Conservation (phyloP, 495 filamentous ascomycete genomes). For the Cercophora samala region DNA sequence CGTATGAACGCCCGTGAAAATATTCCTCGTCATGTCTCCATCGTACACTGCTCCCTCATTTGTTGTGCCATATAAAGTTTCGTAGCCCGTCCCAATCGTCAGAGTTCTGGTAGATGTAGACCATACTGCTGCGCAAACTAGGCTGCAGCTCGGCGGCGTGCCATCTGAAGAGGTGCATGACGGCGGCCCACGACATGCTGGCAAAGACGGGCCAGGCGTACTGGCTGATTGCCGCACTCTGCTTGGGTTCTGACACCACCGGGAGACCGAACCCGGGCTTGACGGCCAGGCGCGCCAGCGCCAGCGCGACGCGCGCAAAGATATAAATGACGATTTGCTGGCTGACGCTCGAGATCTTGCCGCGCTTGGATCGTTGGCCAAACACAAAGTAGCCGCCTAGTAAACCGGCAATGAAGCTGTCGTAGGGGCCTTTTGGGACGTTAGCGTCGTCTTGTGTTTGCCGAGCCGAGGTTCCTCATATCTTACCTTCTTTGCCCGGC, state of each 20-base stretch:
- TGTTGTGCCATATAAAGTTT: slow-evolving; percentile 80
- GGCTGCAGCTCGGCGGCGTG: slow-evolving; percentile 84
- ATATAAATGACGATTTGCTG: slow-evolving; percentile 99
- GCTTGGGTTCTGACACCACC: slow-evolving; percentile 38
- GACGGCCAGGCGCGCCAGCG: slow-evolving; percentile 75
- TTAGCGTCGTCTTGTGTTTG: neutral
- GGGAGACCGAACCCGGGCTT: slow-evolving; percentile 54
- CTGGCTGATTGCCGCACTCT: slow-evolving; percentile 50
- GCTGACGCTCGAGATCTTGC: slow-evolving; percentile 74
- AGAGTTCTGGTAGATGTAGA: slow-evolving; percentile 85
- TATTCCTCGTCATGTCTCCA: neutral
- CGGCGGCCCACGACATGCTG: slow-evolving; percentile 77
- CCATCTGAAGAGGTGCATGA: slow-evolving; percentile 95
- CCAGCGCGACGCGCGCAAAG: slow-evolving; percentile 85
- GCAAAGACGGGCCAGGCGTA: slow-evolving; percentile 92
- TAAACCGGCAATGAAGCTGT: slow-evolving; percentile 86
- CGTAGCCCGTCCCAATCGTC: slow-evolving; percentile 80
- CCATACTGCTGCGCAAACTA: slow-evolving; percentile 94
- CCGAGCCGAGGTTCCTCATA: neutral
- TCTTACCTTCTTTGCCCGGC: slow-evolving; percentile 54
- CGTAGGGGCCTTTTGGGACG: slow-evolving; percentile 58
- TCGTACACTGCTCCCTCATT: slow-evolving; percentile 42
- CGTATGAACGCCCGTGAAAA: slow-evolving; percentile 16
- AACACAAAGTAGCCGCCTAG: slow-evolving; percentile 92
- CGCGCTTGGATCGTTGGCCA: slow-evolving; percentile 58